A percentile compares a stretch with the other conserved stretches of the same genome.
Conservation (phyloP, 2,329 filamentous ascomycete species). For the Trichoderma sp. region DNA sequence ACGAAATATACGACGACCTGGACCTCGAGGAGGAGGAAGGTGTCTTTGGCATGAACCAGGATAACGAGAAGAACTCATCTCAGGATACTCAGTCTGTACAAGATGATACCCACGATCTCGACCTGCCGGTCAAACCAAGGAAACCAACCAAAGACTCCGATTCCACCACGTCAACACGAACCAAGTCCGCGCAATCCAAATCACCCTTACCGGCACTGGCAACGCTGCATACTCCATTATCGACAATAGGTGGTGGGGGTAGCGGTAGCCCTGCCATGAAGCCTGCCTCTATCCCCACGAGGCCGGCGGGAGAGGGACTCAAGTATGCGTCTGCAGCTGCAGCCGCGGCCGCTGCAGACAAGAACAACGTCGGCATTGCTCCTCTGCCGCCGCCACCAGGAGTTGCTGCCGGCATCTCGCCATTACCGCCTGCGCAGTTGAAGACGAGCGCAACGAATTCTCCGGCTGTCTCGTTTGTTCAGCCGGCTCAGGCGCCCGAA, state of each 20-base stretch:
- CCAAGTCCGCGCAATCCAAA: slow-evolving; percentile 88
- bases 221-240: slow-evolving; percentile 77
- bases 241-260: slow-evolving; percentile 62
- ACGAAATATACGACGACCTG: slow-evolving; percentile 92
- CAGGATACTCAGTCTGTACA: slow-evolving; percentile 93
- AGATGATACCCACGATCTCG: slow-evolving; percentile 72
- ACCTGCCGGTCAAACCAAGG: slow-evolving; percentile 50
- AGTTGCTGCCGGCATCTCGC: slow-evolving; percentile 49
- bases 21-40: slow-evolving; percentile 92
- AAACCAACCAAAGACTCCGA: slow-evolving; percentile 65
- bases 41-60: slow-evolving; percentile 76
- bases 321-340: slow-evolving; percentile 98
- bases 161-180: slow-evolving; percentile 57
- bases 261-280: slow-evolving; percentile 75
- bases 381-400: slow-evolving; percentile 90
- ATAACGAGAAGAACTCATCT: slow-evolving; percentile 88
- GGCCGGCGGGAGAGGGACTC: slow-evolving; percentile 84
- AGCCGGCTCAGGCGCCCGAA: slow-evolving; percentile 41
- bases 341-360: slow-evolving; percentile 85
- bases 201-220: slow-evolving; percentile 92
- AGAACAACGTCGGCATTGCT: slow-evolving; percentile 87
- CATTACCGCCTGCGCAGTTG: slow-evolving; percentile 57
- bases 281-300: slow-evolving; percentile 81
- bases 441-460: slow-evolving; percentile 60
- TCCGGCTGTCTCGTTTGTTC: slow-evolving; percentile 53